Evolutionary conservation across 371 early-diverging fungal genomes (phyloP).

Genomic region (Lichtheimia ramosa): DNA sequence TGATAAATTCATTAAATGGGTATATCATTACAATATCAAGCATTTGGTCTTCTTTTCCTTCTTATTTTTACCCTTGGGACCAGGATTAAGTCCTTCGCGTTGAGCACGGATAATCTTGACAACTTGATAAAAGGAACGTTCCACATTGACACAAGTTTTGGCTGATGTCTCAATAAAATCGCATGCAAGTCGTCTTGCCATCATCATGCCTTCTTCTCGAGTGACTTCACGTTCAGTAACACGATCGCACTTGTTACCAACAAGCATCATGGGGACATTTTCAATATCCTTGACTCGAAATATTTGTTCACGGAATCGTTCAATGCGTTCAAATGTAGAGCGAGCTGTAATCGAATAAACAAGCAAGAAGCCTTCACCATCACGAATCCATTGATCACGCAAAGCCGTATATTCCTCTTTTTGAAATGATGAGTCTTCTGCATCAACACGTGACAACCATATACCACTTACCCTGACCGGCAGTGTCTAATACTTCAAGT

Average conservation of each 20-base stretch:
- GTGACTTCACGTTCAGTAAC: conserved; percentile 74
- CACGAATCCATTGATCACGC: conserved; percentile 32
- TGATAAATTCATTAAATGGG: background rate
- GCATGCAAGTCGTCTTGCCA: conserved; percentile 34
- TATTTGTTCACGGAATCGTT: conserved; percentile 79
- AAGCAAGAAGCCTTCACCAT: conserved; percentile 87
- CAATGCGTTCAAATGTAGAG: conserved; percentile 79
- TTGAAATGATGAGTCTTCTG: background rate
- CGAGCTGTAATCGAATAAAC: conserved; percentile 87
- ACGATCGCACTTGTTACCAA: conserved; percentile 90
- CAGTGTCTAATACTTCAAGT: conserved; percentile 93
- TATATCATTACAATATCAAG: conserved; percentile 26
- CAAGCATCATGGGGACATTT: conserved; percentile 80
- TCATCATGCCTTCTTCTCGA: conserved; percentile 43
- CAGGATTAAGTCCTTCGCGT: conserved; percentile 14
- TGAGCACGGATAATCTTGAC: conserved; percentile 52
- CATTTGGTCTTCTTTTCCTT: conserved; percentile 20
- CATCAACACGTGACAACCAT: background rate
- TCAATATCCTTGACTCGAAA: conserved; percentile 79
- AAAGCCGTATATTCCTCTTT: conserved; percentile 75
- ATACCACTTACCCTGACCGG: conserved; percentile 84
- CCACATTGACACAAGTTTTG: conserved; percentile 77
- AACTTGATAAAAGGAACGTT: conserved; percentile 58
- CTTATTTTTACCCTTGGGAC: conserved; percentile 10
- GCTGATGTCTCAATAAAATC: conserved; percentile 81